Percentiles rank a stretch among this genome's conserved stretches.
Conservation (phyloP, 305 asterid genomes). For the Fraxinus floribunda region DNA sequence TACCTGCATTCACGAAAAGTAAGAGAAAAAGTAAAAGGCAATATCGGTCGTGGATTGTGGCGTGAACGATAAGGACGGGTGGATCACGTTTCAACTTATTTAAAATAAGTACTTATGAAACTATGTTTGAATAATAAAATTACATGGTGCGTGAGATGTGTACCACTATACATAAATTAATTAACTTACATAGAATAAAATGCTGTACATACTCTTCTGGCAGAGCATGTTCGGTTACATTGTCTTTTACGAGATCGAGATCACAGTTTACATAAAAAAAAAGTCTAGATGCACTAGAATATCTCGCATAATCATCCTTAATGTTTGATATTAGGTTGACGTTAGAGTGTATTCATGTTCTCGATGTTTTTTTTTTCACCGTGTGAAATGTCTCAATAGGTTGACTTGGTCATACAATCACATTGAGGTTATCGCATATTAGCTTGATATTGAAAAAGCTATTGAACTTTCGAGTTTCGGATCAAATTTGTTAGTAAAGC, state of each 20-base stretch:
- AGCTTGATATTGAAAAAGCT: neutral
- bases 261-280: neutral
- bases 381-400: neutral
- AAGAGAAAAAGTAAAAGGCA: neutral
- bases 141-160: neutral
- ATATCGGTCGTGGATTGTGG: neutral
- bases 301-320: neutral
- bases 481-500: neutral
- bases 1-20: neutral
- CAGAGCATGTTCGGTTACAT: neutral
- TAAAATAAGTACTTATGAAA: neutral
- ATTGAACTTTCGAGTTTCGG: neutral
- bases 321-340: neutral
- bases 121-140: neutral
- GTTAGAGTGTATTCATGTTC: neutral
- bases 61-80: neutral
- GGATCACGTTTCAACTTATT: neutral
- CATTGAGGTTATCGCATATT: neutral
- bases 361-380: neutral
- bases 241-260: neutral
- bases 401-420: neutral
- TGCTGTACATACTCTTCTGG: neutral
- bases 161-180: neutral
- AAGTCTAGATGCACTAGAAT: too few species aligned
- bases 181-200: neutral